These are phyloP conservation scores for Paramyrothecium roridum DNA, from an alignment of 2,329 filamentous ascomycete species.

Conservation along the genomic window DNA sequence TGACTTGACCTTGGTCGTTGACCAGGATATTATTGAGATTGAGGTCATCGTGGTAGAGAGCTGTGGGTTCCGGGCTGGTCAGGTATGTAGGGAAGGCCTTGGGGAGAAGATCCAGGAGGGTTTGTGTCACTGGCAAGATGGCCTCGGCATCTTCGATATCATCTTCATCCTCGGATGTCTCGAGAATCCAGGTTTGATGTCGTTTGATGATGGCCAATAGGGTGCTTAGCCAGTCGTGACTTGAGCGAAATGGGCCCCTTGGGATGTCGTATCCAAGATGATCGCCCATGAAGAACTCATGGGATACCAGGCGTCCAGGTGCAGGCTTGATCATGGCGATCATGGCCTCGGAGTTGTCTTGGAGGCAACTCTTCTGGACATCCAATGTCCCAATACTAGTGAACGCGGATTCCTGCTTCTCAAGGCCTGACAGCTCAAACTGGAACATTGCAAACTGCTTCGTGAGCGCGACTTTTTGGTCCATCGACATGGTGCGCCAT, in stretches of 20 bases:
- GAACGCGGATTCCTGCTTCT: conserved; percentile 2
- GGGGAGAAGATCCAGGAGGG: conserved; percentile 24
- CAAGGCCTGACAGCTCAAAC: conserved; percentile 19
- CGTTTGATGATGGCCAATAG: conserved; percentile 24
- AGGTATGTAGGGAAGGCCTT: conserved; percentile 24
- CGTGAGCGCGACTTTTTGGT: conserved; percentile 26
- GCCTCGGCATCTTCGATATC: conserved; percentile 26
- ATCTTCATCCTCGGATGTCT: conserved; percentile 20
- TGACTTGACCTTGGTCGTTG: conserved; percentile 28
- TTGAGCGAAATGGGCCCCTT: conserved; percentile 32
- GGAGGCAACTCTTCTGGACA: neutral
- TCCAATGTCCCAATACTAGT: conserved; percentile 17
- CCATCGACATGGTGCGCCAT: conserved; percentile 24
- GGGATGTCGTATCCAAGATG: conserved; percentile 25
- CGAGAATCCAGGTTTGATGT: conserved; percentile 18
- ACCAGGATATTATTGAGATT: conserved; percentile 36
- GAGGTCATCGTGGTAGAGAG: conserved; percentile 33
- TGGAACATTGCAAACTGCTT: conserved; percentile 25
- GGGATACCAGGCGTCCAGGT: conserved; percentile 25
- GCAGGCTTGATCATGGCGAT: no score
- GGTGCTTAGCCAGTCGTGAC: conserved; percentile 33
- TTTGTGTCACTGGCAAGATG: conserved; percentile 16
- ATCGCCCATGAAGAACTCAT: conserved; percentile 28
- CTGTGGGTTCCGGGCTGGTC: conserved; percentile 21
- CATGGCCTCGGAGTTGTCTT: neutral